phyloP scores from a whole-genome alignment of 2,329 filamentous ascomycete species.

The Cladosporium sphaerospermum region DNA sequence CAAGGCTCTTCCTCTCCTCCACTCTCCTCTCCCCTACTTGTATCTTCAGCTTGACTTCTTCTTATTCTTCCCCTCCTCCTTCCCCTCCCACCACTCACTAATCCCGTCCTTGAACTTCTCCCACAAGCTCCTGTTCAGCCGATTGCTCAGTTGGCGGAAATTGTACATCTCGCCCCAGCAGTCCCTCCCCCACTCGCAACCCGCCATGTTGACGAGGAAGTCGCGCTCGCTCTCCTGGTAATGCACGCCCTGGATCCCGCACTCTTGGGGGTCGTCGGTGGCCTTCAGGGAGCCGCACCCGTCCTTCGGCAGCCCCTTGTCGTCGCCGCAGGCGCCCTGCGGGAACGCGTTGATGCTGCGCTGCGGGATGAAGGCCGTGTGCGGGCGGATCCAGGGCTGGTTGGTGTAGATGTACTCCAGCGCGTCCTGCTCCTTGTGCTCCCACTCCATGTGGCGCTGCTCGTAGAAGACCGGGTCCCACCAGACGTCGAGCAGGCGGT shows the following conservation, averaged over 20 bases:
- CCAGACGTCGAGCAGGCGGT: conserved; percentile 89
- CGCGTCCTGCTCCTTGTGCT: conserved; percentile 96
- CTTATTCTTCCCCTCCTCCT: conserved; percentile 19
- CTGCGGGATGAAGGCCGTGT: conserved; percentile 83
- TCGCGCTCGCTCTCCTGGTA: conserved; percentile 81
- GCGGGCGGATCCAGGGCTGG: conserved; percentile 87
- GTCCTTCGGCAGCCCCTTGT: conserved; percentile 59
- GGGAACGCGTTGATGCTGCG: conserved; percentile 94
- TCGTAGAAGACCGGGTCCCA: conserved; percentile 98
- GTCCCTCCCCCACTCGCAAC: conserved; percentile 92
- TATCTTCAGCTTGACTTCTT: background rate
- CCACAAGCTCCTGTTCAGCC: conserved; percentile 78
- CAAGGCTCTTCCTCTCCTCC: too few relatives aligned
- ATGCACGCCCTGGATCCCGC: conserved; percentile 53
- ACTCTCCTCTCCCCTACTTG: too few relatives aligned
- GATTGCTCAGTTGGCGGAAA: conserved; percentile 85
- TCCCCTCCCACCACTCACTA: conserved; percentile 23
- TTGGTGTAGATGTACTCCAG: conserved; percentile 85
- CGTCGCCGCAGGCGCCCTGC: conserved; percentile 76
- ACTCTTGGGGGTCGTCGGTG: conserved; percentile 20
- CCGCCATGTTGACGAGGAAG: conserved; percentile 97
- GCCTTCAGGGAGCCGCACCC: conserved; percentile 22
- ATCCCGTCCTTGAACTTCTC: conserved; percentile 52
- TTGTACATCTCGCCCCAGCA: conserved; percentile 98
- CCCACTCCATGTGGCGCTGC: conserved; percentile 98